Conservation (phyloP, 768 basidiomycete genomes). For the Tephrocybe sp. region DNA sequence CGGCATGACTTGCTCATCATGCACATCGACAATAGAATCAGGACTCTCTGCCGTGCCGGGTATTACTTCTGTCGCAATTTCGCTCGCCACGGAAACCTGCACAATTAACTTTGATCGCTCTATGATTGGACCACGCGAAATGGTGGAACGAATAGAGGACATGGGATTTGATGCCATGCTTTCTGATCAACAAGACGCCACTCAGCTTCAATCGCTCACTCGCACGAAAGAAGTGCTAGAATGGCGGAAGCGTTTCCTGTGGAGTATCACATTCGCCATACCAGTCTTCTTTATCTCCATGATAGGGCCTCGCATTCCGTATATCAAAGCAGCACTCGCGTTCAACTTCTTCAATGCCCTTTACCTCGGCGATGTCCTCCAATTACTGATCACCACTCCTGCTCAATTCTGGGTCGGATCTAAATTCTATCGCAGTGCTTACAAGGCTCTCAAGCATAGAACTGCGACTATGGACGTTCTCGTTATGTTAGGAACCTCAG, state of each 20-base stretch:
- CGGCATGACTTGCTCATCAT: slow-evolving; percentile 89
- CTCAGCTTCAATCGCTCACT: slow-evolving; percentile 82
- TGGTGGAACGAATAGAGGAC: slow-evolving; percentile 84
- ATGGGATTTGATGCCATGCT: slow-evolving; percentile 91
- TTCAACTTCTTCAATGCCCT: slow-evolving; percentile 59
- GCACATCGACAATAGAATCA: slow-evolving; percentile 72
- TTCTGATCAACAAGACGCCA: slow-evolving; percentile 73
- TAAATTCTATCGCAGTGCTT: slow-evolving; percentile 87
- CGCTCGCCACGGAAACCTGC: slow-evolving; percentile 73
- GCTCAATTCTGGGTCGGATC: slow-evolving; percentile 90
- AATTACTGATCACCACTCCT: slow-evolving; percentile 78
- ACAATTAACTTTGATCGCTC: slow-evolving; percentile 73
- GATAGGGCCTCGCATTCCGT: slow-evolving; percentile 69
- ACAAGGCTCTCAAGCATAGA: slow-evolving; percentile 85
- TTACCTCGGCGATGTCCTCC: slow-evolving; percentile 78
- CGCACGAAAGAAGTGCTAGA: slow-evolving; percentile 90
- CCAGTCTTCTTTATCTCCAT: slow-evolving; percentile 95
- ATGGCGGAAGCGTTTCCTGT: slow-evolving; percentile 78
- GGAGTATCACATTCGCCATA: slow-evolving; percentile 74
- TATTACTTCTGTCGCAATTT: slow-evolving; percentile 66
- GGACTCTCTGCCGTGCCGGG: slow-evolving; percentile 71
- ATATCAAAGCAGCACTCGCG: slow-evolving; percentile 51
- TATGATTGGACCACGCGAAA: slow-evolving; percentile 75
- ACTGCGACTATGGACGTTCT: slow-evolving; percentile 98
- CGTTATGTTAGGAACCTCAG: slow-evolving; percentile 90